Conservation (phyloP, 768 basidiomycete species). For the Tricholoma saponaceum region DNA sequence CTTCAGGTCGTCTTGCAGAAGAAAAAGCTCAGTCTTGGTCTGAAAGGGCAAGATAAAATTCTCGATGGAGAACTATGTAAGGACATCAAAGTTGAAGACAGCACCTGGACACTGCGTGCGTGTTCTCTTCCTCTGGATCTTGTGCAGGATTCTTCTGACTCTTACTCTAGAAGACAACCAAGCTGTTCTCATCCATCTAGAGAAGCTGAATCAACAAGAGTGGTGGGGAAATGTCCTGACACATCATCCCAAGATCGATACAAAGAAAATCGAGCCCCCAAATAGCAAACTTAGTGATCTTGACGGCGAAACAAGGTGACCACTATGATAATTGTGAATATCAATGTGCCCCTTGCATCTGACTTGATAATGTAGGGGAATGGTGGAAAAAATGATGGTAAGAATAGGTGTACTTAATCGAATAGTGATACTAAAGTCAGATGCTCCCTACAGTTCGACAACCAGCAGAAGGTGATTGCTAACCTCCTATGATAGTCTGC, state of each 20-base stretch:
- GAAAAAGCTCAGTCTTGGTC: conserved; percentile 74
- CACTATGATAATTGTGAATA: neutral
- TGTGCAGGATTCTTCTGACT: neutral
- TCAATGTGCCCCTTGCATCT: neutral
- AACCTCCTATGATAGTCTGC: neutral
- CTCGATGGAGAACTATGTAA: conserved; percentile 88
- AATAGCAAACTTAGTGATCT: conserved; percentile 96
- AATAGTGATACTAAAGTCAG: neutral
- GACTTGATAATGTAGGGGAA: conserved; percentile 51
- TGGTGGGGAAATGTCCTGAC: conserved; percentile 99
- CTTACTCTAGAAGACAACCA: conserved; percentile 67
- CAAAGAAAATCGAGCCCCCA: conserved; percentile 90
- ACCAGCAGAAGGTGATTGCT: conserved; percentile 61
- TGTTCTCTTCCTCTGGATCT: conserved; percentile 9
- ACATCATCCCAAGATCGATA: conserved; percentile 96
- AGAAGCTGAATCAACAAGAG: conserved; percentile 81
- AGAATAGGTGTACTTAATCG: conserved; percentile 18
- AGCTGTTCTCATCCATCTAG: conserved; percentile 69
- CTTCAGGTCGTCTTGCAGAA: conserved; percentile 73
- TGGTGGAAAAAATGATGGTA: conserved; percentile 99
- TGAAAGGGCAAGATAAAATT: conserved; percentile 85
- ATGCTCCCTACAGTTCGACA: conserved; percentile 54
- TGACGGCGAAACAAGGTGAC: conserved; percentile 88
- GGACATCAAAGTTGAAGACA: conserved; percentile 94
- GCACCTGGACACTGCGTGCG: conserved; percentile 92